These are phyloP conservation scores for Pleurozium schreberi DNA, from an alignment of 225 moss, liverwort and hornwort genomes.

Conservation along the genomic window DNA sequence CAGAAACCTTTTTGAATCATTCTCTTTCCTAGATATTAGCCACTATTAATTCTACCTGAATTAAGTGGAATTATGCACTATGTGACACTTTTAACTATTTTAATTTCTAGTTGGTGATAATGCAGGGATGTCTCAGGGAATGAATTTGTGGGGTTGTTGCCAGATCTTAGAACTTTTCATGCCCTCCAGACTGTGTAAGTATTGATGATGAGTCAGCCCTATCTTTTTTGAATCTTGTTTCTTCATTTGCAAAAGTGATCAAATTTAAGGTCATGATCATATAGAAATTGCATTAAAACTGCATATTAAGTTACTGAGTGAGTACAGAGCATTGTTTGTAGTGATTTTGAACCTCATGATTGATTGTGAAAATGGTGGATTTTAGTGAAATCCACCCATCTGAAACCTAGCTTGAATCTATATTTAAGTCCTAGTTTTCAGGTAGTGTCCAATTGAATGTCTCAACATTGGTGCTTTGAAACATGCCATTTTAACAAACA, in stretches of 20 bases:
- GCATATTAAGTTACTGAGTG: not conserved
- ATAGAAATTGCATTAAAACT: not conserved
- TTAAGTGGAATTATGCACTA: no score
- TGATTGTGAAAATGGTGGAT: not conserved
- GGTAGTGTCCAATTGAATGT: not conserved
- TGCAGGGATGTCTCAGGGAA: conserved; percentile 18
- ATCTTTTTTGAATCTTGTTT: no score
- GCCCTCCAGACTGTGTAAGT: not conserved
- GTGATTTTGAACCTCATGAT: not conserved
- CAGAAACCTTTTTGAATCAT: not conserved
- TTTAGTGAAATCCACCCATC: not conserved
- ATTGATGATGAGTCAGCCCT: not conserved
- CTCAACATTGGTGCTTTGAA: not conserved
- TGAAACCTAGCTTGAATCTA: not conserved
- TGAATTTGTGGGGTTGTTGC: not conserved
- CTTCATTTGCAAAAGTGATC: not conserved
- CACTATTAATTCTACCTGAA: not conserved
- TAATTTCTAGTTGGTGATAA: not conserved
- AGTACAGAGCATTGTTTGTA: not conserved
- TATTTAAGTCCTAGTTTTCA: no score
- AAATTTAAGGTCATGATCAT: not conserved
- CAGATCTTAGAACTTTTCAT: not conserved
- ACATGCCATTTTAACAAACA: not conserved
- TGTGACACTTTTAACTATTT: not conserved
- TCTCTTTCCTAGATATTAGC: no score